Conservation (phyloP, 345 rosid species). For the Syzygium aromaticum region DNA sequence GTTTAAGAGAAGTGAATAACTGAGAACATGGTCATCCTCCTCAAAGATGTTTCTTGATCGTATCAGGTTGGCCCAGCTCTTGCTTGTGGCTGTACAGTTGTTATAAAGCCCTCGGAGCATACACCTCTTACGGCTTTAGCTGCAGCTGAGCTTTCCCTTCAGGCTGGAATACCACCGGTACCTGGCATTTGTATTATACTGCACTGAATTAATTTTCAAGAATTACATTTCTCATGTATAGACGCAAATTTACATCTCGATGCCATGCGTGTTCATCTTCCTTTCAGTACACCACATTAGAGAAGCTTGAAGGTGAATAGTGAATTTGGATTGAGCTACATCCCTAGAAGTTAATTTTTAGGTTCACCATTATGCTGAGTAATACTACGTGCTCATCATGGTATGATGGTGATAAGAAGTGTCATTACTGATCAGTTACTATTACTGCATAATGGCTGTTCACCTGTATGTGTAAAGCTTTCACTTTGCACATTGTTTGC, state of each 20-base stretch:
- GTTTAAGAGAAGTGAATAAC: neutral
- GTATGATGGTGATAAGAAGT: neutral
- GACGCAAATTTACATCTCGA: neutral
- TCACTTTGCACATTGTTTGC: neutral
- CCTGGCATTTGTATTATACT: slow-evolving; percentile 8
- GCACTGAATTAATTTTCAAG: neutral
- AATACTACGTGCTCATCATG: neutral
- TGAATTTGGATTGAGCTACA: neutral
- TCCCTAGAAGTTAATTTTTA: neutral
- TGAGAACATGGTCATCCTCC: slow-evolving; percentile 1
- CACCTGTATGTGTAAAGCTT: neutral
- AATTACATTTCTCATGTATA: neutral
- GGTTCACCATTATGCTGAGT: neutral
- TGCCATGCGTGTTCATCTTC: neutral
- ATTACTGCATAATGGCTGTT: neutral
- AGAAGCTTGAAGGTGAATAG: neutral
- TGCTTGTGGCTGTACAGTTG: slow-evolving; percentile 97
- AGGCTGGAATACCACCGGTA: slow-evolving; percentile 99
- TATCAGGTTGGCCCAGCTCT: slow-evolving; percentile 96
- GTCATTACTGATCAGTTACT: neutral
- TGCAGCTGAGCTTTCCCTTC: slow-evolving; percentile 89
- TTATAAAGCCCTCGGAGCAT: slow-evolving; percentile 91
- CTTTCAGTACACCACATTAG: neutral
- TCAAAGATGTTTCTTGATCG: slow-evolving; percentile 9
- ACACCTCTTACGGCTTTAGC: slow-evolving; percentile 96